These are phyloP conservation scores for Inosperma sp. DNA, from an alignment of 768 basidiomycete species.

Conservation along the genomic window DNA sequence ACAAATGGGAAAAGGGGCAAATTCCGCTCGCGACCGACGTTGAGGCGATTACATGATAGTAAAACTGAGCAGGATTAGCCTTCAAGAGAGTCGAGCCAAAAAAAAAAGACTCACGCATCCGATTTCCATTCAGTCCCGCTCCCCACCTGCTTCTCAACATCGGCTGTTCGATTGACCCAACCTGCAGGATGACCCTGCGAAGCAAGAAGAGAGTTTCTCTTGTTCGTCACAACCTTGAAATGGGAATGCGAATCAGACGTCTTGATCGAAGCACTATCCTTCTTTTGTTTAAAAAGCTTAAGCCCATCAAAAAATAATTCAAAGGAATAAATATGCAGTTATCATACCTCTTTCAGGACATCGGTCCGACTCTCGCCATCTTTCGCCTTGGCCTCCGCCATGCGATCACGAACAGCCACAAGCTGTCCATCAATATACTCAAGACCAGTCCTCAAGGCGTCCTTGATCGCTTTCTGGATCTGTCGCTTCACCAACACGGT, in stretches of 20 bases:
- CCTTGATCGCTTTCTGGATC: slow-evolving; percentile 49
- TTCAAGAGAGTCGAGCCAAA: background rate
- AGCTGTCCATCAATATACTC: slow-evolving; percentile 90
- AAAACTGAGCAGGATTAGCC: too few relatives aligned
- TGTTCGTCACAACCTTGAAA: slow-evolving; percentile 77
- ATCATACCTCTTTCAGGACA: slow-evolving; percentile 57
- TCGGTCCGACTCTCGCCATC: slow-evolving; percentile 37
- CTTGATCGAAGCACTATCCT: slow-evolving; percentile 32
- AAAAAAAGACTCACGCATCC: slow-evolving; percentile 33
- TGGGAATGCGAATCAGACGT: slow-evolving; percentile 40
- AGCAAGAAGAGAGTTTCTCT: slow-evolving; percentile 64
- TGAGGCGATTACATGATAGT: background rate
- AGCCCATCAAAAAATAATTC: background rate
- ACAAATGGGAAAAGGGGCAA: background rate
- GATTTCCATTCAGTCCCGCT: slow-evolving; percentile 39
- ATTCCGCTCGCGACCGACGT: background rate
- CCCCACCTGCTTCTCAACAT: slow-evolving; percentile 33
- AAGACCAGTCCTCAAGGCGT: slow-evolving; percentile 72
- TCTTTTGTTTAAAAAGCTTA: slow-evolving; percentile 40
- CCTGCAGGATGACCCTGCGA: slow-evolving; percentile 62
- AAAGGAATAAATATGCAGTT: slow-evolving; percentile 11
- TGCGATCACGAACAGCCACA: slow-evolving; percentile 75
- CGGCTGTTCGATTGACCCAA: slow-evolving; percentile 60
- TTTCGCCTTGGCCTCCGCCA: slow-evolving; percentile 52
- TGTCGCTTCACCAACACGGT: slow-evolving; percentile 80